These are phyloP conservation scores for Colletotrichum cordylinicola DNA, from an alignment of 2,329 filamentous ascomycete species.

Conservation along the genomic window DNA sequence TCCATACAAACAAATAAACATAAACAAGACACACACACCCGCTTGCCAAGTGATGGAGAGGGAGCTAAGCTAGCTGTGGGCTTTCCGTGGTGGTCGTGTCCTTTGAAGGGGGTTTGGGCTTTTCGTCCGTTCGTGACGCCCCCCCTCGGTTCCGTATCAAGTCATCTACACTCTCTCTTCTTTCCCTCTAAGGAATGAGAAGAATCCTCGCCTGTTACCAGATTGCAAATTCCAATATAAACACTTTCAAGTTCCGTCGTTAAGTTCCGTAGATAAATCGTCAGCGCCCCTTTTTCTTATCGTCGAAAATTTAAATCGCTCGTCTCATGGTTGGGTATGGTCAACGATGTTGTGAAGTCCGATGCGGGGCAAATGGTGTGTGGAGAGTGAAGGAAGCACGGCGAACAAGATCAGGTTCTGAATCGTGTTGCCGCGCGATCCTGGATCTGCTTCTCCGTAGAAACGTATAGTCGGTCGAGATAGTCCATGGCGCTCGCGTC, in stretches of 20 bases:
- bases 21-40: slow-evolving; percentile 14
- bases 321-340: background rate
- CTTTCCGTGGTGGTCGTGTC: slow-evolving; percentile 6
- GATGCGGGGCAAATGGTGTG: background rate
- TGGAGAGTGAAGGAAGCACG: background rate
- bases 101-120: background rate
- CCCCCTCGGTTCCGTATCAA: slow-evolving; percentile 13
- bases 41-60: slow-evolving; percentile 10
- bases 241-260: slow-evolving; percentile 11
- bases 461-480: slow-evolving; percentile 80
- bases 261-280: slow-evolving; percentile 15
- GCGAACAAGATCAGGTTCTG: slow-evolving; percentile 31
- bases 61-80: slow-evolving; percentile 9
- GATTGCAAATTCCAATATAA: background rate
- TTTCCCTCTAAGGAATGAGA: slow-evolving; percentile 15
- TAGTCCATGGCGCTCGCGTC: slow-evolving; percentile 85
- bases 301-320: background rate
- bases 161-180: slow-evolving; percentile 14
- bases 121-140: background rate
- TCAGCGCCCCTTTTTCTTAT: background rate
- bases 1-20: background rate
- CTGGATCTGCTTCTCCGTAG: slow-evolving; percentile 80
- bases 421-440: slow-evolving; percentile 60
- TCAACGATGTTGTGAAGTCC: background rate
- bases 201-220: background rate